Evolutionary conservation across 1,284 basidiomycete species (phyloP), one percentile per base, ranked within the genome.

Genomic region (Cronartium quercuum): DNA sequence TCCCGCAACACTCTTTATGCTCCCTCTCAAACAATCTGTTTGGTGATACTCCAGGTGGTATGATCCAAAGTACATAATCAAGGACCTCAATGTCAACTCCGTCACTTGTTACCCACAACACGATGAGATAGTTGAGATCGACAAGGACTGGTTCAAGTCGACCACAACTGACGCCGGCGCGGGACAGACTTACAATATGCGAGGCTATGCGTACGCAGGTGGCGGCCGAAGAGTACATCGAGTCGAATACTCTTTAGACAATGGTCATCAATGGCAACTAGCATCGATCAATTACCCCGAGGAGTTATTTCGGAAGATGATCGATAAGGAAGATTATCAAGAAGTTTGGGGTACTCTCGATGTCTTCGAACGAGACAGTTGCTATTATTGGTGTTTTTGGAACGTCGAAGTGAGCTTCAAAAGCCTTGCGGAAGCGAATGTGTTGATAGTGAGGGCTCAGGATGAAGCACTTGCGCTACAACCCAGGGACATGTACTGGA

Each of bases 361-460:
- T 78, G 79, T 87, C 44, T 85, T 84, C 0, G 84, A 85, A 29
- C 83, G 83, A 10, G 88, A 89, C 67, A 85, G 84, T 62, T 86
- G 84, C 77, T 86, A 86, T 78, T 87, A 86, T 78, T 89, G 88
- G 88, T 87, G 86, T 77, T 88, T 89, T 81, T 89, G 87, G 87
- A 81, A 81, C 0, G 83, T 86, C 75, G 79, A 84, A 0, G 81
- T 87, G 5, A 78, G 83, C 1, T 73, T 85, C 13, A 64, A 77
- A 9, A 77, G 80, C 13, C 80, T 89, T 34, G 78, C 79, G 42
- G 78, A 81, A 6, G 81, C 84, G 21, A 73, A 81, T 2, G 82
- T 82, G 3, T 83, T 89, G 24, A 82, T 83, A 63, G 86, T 89
- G 2, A 83, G 88, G 55, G 86, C 85, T 10, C 86, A 86, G 83